Evolutionary conservation across 345 rosid genomes (phyloP), one percentile per base, ranked within the genome.

Genomic region (Crucihimalaya himalaica): DNA sequence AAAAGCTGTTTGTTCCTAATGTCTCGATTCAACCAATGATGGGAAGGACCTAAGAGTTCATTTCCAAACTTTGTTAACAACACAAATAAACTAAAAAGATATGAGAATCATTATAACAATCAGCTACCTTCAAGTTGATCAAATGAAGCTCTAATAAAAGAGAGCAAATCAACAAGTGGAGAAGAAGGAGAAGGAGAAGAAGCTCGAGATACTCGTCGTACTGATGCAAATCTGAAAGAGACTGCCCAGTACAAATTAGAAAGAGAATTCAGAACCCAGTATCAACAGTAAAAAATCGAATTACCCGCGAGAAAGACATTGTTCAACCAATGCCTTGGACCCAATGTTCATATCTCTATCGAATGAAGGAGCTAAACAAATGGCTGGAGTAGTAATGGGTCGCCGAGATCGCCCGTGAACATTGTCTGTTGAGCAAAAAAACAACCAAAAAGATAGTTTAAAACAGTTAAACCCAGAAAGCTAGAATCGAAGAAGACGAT

Each of bases 21-120:
- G 64, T 34, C 81, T 56, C 59, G 74, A 81, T 94, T 94, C 66
- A 94, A 76, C 98, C 97, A 94, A 77, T 71, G 81, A 88, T 91
- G 89, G 43, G 84, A 53, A 1, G 80, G 85, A 15, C 97, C 98
- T 94, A 79, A 68, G 14, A 46, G 32, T 43, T 48, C 27, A 69
- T 23, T 70, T 45, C 18, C 53, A 68, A 68, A 68, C 42, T 31
- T 23, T 46, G 39, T 48, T 45, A 16, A 68, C 37, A 34, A 57
- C 63, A 72, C 7, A 55, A 47, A 15, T 31, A 28, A 60, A 20
- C 12, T 1, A 14, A 35, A 35, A 35, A 15, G 16, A 50, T 29
- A 18, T 13, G 10, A 59, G 40, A 64, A 50, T n/a, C 40, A 40
- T 14, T 48, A 53, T 39, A 60, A 42, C 35, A 52, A n/a, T 31